These are phyloP conservation scores for Hanseniaspora clermontiae DNA, from an alignment of 805 yeast genomes.

Conservation along the genomic window DNA sequence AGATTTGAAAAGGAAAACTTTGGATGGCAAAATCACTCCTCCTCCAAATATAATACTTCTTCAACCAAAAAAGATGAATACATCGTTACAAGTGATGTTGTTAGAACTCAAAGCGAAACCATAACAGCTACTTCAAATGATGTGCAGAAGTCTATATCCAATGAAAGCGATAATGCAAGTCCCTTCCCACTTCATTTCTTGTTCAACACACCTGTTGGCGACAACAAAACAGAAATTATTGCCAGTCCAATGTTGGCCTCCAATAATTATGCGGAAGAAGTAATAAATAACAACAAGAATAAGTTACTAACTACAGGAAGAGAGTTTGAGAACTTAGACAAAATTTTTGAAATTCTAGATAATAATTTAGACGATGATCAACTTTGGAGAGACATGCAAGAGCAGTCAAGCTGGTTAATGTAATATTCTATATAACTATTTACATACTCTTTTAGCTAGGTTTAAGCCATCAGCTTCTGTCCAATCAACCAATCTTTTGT, in stretches of 20 bases:
- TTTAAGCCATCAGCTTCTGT: slow-evolving; percentile 37
- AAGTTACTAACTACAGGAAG: slow-evolving; percentile 25
- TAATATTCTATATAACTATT: slow-evolving; percentile 21
- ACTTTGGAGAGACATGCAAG: slow-evolving; percentile 66
- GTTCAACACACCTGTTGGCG: background rate
- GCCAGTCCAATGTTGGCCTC: background rate
- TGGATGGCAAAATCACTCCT: slow-evolving; percentile 24
- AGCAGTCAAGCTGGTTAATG: slow-evolving; percentile 60
- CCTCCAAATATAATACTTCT: background rate
- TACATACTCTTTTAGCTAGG: slow-evolving; percentile 35
- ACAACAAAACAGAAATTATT: background rate
- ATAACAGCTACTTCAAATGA: background rate
- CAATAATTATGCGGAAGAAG: slow-evolving; percentile 4
- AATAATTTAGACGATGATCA: slow-evolving; percentile 30
- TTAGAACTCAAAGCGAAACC: background rate
- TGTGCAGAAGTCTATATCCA: background rate
- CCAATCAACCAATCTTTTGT: slow-evolving; percentile 55
- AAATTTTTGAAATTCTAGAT: slow-evolving; percentile 24
- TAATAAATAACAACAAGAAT: slow-evolving; percentile 23
- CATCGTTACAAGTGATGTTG: background rate
- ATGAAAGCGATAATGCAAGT: background rate
- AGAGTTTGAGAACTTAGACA: slow-evolving; percentile 29
- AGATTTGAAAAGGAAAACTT: slow-evolving; percentile 34
- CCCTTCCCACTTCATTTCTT: slow-evolving; percentile 6
- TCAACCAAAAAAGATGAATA: slow-evolving; percentile 1